Conservation (phyloP, 768 basidiomycete species). For the Auricularia heimuer region DNA sequence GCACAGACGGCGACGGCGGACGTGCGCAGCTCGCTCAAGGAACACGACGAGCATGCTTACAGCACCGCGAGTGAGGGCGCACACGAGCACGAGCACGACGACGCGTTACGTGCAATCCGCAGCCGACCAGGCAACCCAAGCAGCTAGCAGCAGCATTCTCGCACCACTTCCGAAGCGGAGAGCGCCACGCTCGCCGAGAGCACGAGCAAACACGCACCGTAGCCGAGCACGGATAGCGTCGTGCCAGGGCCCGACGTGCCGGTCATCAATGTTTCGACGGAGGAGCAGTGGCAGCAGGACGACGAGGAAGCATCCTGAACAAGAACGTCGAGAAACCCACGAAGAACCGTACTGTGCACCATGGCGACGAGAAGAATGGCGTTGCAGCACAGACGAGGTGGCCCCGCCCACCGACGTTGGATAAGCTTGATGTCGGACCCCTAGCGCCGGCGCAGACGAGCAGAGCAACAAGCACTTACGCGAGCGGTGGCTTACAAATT, state of each 20-base stretch:
- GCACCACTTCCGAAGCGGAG: neutral
- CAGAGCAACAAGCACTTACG: conserved; percentile 86
- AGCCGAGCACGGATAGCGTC: neutral
- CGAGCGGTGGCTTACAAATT: conserved; percentile 94
- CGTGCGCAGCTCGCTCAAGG: conserved; percentile 22
- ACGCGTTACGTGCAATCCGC: conserved; percentile 7
- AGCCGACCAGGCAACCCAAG: conserved; percentile 11
- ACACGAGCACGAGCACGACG: conserved; percentile 47
- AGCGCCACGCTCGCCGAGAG: conserved; percentile 11
- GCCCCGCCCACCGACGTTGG: conserved; percentile 17
- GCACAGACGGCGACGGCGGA: conserved; percentile 86
- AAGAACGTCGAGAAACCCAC: conserved; percentile 3
- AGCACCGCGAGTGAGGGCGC: conserved; percentile 37
- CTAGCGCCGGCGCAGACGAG: conserved; percentile 11
- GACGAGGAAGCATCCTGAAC: conserved; percentile 33
- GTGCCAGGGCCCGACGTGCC: neutral
- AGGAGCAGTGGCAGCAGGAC: conserved; percentile 37
- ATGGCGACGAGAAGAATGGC: conserved; percentile 6
- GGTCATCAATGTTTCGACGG: neutral
- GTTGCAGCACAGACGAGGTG: conserved; percentile 15
- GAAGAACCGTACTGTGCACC: conserved; percentile 1
- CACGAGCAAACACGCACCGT: conserved; percentile 21
- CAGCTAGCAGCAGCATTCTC: neutral
- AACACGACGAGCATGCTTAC: conserved; percentile 14
- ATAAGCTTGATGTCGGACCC: conserved; percentile 30